Percentiles rank a stretch among this genome's conserved stretches.
phyloP scores from a whole-genome alignment of 2,329 filamentous ascomycete species.

The Pestalotiopsis sp. region DNA sequence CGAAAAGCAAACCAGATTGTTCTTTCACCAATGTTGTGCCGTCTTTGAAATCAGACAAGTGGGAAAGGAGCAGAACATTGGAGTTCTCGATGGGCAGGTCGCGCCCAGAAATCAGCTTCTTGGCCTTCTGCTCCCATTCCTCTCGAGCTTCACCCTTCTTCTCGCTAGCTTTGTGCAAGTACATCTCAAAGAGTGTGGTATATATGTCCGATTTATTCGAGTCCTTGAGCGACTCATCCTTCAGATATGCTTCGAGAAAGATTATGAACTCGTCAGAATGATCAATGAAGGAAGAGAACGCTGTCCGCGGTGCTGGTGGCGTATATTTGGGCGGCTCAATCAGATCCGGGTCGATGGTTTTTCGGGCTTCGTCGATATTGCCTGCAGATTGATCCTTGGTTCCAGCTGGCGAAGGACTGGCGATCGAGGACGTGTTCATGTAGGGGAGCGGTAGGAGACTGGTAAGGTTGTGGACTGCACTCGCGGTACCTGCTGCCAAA shows the following conservation, averaged over 20 bases:
- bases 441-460: conserved; percentile 84
- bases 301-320: conserved; percentile 80
- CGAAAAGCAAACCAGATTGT: conserved; percentile 86
- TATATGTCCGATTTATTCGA: conserved; percentile 84
- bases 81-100: conserved; percentile 90
- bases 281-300: conserved; percentile 96
- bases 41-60: conserved; percentile 86
- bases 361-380: conserved; percentile 44
- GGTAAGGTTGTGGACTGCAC: conserved; percentile 82
- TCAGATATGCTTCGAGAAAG: conserved; percentile 87
- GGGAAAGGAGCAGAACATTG: conserved; percentile 89
- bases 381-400: conserved; percentile 54
- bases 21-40: conserved; percentile 93
- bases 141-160: conserved; percentile 69
- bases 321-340: conserved; percentile 64
- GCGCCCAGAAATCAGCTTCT: conserved; percentile 80
- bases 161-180: conserved; percentile 82
- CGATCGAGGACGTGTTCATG: conserved; percentile 67
- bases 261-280: conserved; percentile 89
- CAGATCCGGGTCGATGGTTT: conserved; percentile 52
- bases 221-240: conserved; percentile 70
- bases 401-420: conserved; percentile 54
- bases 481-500: conserved; percentile 64
- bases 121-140: conserved; percentile 89
- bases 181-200: conserved; percentile 98